Evolutionary conservation across 2,329 filamentous ascomycete species (phyloP), one percentile per base, ranked within the genome.

Genomic region (Aspergillus pseudotamarii): DNA sequence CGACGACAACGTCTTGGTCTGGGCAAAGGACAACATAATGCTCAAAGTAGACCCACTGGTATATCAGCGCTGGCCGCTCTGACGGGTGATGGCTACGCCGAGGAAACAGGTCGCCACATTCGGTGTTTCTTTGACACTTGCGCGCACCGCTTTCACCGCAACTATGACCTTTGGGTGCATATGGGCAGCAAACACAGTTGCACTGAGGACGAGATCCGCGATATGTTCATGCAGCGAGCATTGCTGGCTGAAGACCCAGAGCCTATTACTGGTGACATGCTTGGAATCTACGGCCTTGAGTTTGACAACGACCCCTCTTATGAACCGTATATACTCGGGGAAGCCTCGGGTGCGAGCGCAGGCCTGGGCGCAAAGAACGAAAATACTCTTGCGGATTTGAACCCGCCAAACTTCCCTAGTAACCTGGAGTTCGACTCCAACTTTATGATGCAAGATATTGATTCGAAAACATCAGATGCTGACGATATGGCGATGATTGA

Each of bases 131-230:
- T 83, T 23, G 69, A 76, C 3, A 73, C 72, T 6, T 90, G 88
- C 70, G 74, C 76, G n/a, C 78, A 82, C 68, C 81, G 82, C 51
- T 89, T 89, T 76, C 80, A 81, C 62, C 81, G 84, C 53, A 83
- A 86, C 43, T 85, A 86, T 65, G 85, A 89, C 70, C 78, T 89
- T 4, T 82, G 84, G 66, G 75, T 83, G 8, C 88, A 90, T 69
- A 79, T 87, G 76, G 81, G 77, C 62, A 77, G 79, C 59, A 79
- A 79, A 38, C 81, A 83, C 51, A 66, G 68, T 14, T 75, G 71
- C 56, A 69, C 71, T 3, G 77, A 79, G 58, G 77, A 79, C 36
- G 76, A 80, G 51, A 76, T 79, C 19, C 77, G 79, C 30, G 72
- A 74, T 28, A 60, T 80, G 6, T 80, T 80, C 63, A 75, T 79